These are phyloP conservation scores for Parmales sp. DNA, from an alignment of 108 stramenopile genomes.

Conservation along the genomic window DNA sequence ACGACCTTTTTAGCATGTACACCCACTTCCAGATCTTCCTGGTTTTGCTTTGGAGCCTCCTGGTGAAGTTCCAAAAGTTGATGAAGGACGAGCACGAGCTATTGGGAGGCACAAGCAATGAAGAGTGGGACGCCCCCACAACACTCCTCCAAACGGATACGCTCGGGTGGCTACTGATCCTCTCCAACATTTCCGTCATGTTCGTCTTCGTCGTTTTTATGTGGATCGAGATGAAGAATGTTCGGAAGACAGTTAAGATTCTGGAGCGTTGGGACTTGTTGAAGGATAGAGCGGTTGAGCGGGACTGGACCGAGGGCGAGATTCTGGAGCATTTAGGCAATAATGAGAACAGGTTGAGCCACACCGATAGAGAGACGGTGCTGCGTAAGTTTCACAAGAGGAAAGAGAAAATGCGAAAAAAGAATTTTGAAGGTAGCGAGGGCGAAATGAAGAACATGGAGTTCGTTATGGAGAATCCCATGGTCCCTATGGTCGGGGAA, in stretches of 20 bases:
- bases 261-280: neutral
- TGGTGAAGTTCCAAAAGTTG: neutral
- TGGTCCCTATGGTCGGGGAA: no score
- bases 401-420: no score
- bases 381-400: no score
- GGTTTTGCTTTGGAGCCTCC: neutral
- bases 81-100: neutral
- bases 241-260: neutral
- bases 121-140: no score
- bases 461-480: no score
- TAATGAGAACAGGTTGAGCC: no score
- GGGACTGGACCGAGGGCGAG: no score
- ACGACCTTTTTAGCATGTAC: neutral
- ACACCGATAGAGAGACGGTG: no score
- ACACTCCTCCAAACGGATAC: neutral
- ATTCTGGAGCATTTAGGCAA: no score
- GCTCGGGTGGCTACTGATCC: neutral
- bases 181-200: neutral
- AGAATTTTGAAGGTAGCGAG: no score
- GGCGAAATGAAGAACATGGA: no score
- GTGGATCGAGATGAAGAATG: neutral
- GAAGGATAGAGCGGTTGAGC: no score
- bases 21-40: neutral
- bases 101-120: neutral
- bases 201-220: neutral